Evolutionary conservation across 352 stramenopile species (phyloP).

Genomic region (Globisporangium polare): DNA sequence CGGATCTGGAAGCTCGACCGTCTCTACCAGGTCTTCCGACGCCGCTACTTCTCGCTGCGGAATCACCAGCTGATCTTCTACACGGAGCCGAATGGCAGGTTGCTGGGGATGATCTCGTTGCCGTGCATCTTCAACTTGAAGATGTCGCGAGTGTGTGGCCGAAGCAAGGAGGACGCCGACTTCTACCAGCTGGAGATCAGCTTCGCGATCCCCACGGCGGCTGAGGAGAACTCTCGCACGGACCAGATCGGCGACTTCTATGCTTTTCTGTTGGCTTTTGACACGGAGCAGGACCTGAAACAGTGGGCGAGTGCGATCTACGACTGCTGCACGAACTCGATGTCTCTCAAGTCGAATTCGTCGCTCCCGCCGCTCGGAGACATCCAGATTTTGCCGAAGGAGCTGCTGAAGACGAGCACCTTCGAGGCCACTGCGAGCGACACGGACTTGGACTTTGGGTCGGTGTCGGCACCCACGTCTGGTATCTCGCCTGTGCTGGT

Average conservation of each 20-base stretch:
- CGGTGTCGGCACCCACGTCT: slow-evolving; percentile 1
- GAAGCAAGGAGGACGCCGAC: slow-evolving; percentile 60
- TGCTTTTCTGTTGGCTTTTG: slow-evolving; percentile 72
- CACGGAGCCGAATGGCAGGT: slow-evolving; percentile 58
- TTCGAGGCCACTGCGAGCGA: slow-evolving; percentile 61
- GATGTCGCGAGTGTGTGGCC: slow-evolving; percentile 77
- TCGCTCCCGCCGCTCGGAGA: slow-evolving; percentile 56
- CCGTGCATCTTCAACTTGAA: slow-evolving; percentile 75
- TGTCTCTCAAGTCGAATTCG: slow-evolving; percentile 72
- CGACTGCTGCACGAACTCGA: slow-evolving; percentile 86
- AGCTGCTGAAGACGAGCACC: slow-evolving; percentile 78
- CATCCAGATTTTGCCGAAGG: slow-evolving; percentile 80
- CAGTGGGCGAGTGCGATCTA: slow-evolving; percentile 80
- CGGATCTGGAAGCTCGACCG: slow-evolving; percentile 87
- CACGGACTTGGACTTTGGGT: slow-evolving; percentile 26
- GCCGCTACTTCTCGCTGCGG: slow-evolving; percentile 75
- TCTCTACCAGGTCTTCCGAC: slow-evolving; percentile 81
- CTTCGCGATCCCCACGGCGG: slow-evolving; percentile 64
- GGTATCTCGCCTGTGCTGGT: slow-evolving; percentile 17
- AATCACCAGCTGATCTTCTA: slow-evolving; percentile 85
- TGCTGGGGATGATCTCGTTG: slow-evolving; percentile 76
- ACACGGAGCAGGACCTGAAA: slow-evolving; percentile 61
- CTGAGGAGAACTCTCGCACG: slow-evolving; percentile 49
- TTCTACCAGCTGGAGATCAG: slow-evolving; percentile 86
- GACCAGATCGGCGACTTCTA: slow-evolving; percentile 81